Conservation (phyloP, 129 eudicot species). For the Logfia minima region DNA sequence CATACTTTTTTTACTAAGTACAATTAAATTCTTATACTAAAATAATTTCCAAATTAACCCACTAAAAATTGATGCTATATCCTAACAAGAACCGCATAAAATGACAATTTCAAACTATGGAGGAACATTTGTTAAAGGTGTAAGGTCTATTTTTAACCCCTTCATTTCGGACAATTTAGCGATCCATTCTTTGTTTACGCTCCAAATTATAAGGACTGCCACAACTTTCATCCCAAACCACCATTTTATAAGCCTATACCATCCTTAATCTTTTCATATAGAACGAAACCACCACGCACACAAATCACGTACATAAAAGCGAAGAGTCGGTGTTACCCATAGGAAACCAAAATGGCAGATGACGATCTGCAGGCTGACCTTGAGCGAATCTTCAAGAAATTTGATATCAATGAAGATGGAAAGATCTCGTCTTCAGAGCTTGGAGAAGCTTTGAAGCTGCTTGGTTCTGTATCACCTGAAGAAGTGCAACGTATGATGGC, state of each 20-base stretch:
- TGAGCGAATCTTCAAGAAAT: slow-evolving; percentile 80
- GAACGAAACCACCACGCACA: slow-evolving; percentile 8
- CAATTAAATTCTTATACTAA: no score
- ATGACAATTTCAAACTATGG: not conserved
- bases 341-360: slow-evolving; percentile 46
- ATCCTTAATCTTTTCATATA: not conserved
- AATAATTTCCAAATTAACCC: no score
- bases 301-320: not conserved
- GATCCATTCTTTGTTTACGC: slow-evolving; percentile 26
- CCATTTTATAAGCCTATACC: slow-evolving; percentile 34
- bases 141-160: slow-evolving; percentile 26
- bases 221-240: slow-evolving; percentile 6
- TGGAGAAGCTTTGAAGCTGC: slow-evolving; percentile 70
- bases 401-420: slow-evolving; percentile 83
- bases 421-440: slow-evolving; percentile 80
- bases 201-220: slow-evolving; percentile 44
- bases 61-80: no score
- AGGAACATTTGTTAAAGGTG: not conserved
- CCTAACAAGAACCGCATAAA: no score
- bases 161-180: slow-evolving; percentile 22
- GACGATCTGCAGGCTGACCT: slow-evolving; percentile 55
- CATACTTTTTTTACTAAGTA: no score
- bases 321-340: not conserved
- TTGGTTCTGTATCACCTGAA: slow-evolving; percentile 63
- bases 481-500: slow-evolving; percentile 75